Evolutionary conservation across 2,329 filamentous ascomycete genomes (phyloP), one percentile per base, ranked within the genome.

Genomic region (Domatiomyces globalis): DNA sequence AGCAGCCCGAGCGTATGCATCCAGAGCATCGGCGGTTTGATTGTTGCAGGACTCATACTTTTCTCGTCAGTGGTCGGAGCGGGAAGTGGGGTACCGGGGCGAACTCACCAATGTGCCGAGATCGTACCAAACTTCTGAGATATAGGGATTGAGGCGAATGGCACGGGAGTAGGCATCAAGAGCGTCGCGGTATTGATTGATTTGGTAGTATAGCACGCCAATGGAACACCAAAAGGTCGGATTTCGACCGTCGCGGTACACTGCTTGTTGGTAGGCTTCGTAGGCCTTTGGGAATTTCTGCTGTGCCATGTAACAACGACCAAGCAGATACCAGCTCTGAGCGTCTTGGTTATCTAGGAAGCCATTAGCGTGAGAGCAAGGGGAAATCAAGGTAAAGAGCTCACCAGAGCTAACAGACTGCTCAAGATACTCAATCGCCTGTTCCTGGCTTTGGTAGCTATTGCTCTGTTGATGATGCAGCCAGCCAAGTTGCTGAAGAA

Each of bases 171-270:
- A 98, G 42, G 92, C 92, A 72, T 98, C 92, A 49, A 98, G 78
- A 2, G 92, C 92, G 73, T 98, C 92, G 53, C 92, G 83, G 71
- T 98, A 98, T 72, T 98, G 92, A 70, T 96, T 98, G 73, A 98
- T 98, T 71, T 96, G 92, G 71, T 96, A 98, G 69, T 98, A 98
- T 54, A 98, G 77, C 15, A 98, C 92, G 66, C 92, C 92, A 65
- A 98, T 98, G 8, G 90, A 96, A 73, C 92, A 96, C 92, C 92
- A 98, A 73, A 96, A 98, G 1, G 92, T 96, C 17, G 92, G 92
- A 66, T 96, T 96, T 60, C 92, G 84, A 33, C 92, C 92, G 66
- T 98, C 92, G 52, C 92, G 87, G 66, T 98, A 98, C 42, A 98
- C 92, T 2, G 92, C 92, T 72, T 98, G 92, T 66, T 98, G 92